Evolutionary conservation across 2,329 filamentous ascomycete genomes (phyloP).

Genomic region (Penicillium sp.): DNA sequence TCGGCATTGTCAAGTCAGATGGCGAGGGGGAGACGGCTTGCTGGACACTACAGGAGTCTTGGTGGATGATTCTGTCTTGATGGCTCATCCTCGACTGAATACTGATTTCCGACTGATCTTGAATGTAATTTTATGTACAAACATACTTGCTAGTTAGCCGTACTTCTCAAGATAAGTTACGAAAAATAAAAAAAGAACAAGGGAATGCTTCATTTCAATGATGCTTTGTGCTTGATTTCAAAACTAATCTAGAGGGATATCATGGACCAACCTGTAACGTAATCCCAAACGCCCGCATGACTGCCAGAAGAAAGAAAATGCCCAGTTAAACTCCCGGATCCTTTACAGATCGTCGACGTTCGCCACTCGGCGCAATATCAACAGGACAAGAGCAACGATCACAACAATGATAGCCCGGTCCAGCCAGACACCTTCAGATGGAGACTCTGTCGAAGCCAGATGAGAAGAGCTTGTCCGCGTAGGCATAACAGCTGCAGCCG

Average conservation of each 20-base stretch:
- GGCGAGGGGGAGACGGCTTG: constrained; percentile 14
- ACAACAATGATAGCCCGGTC: constrained; percentile 71
- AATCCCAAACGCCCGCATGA: constrained; percentile 1
- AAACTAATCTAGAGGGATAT: constrained; percentile 4
- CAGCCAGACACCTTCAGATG: constrained; percentile 59
- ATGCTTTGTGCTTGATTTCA: neutral
- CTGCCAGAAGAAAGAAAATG: neutral
- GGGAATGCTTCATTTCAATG: neutral
- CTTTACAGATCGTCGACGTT: constrained; percentile 20
- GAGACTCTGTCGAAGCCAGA: neutral
- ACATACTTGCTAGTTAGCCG: neutral
- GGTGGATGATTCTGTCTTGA: constrained; percentile 34
- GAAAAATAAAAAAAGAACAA: neutral
- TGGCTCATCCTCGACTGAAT: neutral
- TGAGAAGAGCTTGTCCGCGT: neutral
- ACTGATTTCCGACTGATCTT: neutral
- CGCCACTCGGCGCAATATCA: constrained; percentile 51
- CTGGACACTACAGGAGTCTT: constrained; percentile 34
- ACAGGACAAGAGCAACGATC: constrained; percentile 58
- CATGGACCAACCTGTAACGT: neutral
- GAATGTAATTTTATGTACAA: neutral
- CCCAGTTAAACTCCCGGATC: neutral
- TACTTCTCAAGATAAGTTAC: neutral
- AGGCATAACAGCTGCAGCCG: neutral
- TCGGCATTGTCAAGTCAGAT: constrained; percentile 15